Evolutionary conservation across 2,329 filamentous ascomycete genomes (phyloP), one percentile per base, ranked within the genome.

Genomic region (Exserohilum turcica): DNA sequence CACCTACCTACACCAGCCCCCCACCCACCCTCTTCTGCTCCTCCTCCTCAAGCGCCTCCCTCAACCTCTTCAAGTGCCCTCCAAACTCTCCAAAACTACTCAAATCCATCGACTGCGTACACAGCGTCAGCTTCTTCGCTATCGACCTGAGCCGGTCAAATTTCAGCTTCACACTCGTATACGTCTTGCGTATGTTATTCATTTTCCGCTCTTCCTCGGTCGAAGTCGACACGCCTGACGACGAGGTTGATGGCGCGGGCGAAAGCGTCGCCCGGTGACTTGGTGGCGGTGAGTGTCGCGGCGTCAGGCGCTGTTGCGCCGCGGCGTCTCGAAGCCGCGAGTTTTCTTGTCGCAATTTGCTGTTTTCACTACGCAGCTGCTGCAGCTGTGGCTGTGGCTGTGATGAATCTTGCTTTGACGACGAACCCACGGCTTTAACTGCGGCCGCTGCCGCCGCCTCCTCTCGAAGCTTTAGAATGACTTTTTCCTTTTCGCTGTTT

Each of bases 21-120:
- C n/a, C n/a, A n/a, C 9, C 13, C 28, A n/a, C 28, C 24, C 10
- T 29, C 9, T 18, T 38, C 36, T 33, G 31, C 31, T 16, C 40
- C 19, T 57, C 52, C 2, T 56, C 58, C 2, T 63, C 52, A n/a
- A 71, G 5, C 2, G 15, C 50, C 18, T 1, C 27, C 33, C 32
- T 60, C 42, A 70, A 9, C 33, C 54, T 46, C 33, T 39, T 57
- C 9, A 70, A 8, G 31, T 59, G 47, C 13, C 6, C 16, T 2
- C 70, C 70, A 42, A 72, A 66, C 4, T 68, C 60, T 0, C 70
- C 70, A n/a, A 67, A 67, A 9, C 35, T 48, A 9, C 15, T 43
- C 0, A 64, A 21, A 12, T 65, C 59, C 63, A 66, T 64, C 0
- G 54, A 49, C 0, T 44, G 29, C 0, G 67, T 66, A 7, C 40